Evolutionary conservation across 257 asterid species (phyloP).

Genomic region (Primulina eburnea): DNA sequence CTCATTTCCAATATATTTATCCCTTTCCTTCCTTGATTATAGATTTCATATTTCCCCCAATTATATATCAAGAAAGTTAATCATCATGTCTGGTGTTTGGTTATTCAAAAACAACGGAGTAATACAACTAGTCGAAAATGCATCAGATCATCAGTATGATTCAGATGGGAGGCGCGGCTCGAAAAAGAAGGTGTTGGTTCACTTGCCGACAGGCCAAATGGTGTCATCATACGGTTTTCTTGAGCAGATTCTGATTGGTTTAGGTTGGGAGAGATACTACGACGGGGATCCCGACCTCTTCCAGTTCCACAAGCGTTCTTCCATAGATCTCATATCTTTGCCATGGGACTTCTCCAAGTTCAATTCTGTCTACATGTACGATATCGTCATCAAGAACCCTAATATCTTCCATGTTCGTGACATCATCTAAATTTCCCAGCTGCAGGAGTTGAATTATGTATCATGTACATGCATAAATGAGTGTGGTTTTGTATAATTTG

Average conservation of each 20-base stretch:
- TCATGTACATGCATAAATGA: background rate
- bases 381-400: conserved; percentile 85
- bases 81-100: conserved; percentile 85
- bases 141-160: conserved; percentile 34
- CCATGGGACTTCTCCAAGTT: conserved; percentile 70
- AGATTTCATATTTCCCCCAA: background rate
- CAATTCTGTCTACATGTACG: conserved; percentile 80
- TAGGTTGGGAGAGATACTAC: conserved; percentile 88
- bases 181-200: conserved; percentile 63
- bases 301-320: conserved; percentile 75
- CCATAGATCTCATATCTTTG: conserved; percentile 79
- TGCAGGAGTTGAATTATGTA: background rate
- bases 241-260: conserved; percentile 50
- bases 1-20: background rate
- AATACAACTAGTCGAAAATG: conserved; percentile 60
- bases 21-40: background rate
- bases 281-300: conserved; percentile 60
- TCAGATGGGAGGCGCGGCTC: conserved; percentile 17
- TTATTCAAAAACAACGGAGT: conserved; percentile 77
- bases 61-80: background rate
- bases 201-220: conserved; percentile 59
- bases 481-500: background rate
- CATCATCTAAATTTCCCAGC: conserved; percentile 2
- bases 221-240: conserved; percentile 61
- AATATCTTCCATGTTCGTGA: conserved; percentile 82